Evolutionary conservation across 371 early-diverging fungal genomes (phyloP), one percentile per base, ranked within the genome.

Genomic region (Zychaea mexicana): DNA sequence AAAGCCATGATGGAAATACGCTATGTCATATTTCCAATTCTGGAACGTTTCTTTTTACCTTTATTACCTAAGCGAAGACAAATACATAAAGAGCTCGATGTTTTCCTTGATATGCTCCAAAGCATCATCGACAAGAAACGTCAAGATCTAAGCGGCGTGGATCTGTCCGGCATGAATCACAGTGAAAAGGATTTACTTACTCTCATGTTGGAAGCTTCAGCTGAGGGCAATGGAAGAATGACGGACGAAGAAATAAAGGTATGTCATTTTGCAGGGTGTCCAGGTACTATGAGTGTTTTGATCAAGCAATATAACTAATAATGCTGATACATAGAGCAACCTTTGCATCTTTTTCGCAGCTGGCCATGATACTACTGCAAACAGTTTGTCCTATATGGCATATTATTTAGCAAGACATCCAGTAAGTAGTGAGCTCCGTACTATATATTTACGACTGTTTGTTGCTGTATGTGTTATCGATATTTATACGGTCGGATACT

Each of bases 141-240:
- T 22, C 56, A 60, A 26, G 60, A 60, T 17, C 60, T 73, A 39
- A 64, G 46, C n/a, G 68, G 62, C 9, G 47, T 42, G 31, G 46
- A 46, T 6, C 69, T 63, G 4, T 39, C 52, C 3, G 46, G 9
- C 1, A 24, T 22, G 4, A 56, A 55, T 2, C 75, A 81, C 38
- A 67, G 69, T 39, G 76, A 76, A 47, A 70, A 62, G 10, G 81
- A 83, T 46, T 61, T 84, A 56, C 66, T 84, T 28, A 72, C 82
- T 1, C 67, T 83, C 66, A 79, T 84, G 82, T 45, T 83, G 33
- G 67, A 73, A 32, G 47, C 52, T 27, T 60, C 67, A 38, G 30
- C 52, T 39, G 60, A 66, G 33, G 71, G 72, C 22, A 68, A 71
- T 33, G 66, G 68, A 38, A 12, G 19, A 15, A 19, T 71, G 54